Conservation (phyloP, 2,329 filamentous ascomycete species). For the Diplodia corticola region DNA sequence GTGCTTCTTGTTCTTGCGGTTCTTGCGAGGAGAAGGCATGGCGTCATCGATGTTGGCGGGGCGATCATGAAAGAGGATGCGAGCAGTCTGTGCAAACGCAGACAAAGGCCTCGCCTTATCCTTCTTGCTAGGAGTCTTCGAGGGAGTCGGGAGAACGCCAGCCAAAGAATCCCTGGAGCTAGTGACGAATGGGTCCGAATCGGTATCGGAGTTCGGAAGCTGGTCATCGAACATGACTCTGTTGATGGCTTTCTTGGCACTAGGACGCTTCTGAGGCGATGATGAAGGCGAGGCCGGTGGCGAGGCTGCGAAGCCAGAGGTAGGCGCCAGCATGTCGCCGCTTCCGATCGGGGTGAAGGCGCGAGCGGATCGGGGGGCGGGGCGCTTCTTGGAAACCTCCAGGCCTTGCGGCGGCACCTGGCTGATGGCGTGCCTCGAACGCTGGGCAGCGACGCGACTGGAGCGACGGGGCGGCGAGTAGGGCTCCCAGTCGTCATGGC, state of each 20-base stretch:
- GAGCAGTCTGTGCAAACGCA: constrained; percentile 51
- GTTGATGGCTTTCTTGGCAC: constrained; percentile 9
- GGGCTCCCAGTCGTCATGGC: constrained; percentile 68
- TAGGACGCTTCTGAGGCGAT: constrained; percentile 32
- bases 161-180: neutral
- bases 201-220: constrained; percentile 11
- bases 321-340: constrained; percentile 39
- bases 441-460: constrained; percentile 62
- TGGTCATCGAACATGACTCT: neutral
- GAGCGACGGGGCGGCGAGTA: constrained; percentile 68
- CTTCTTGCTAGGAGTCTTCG: constrained; percentile 70
- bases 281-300: constrained; percentile 41
- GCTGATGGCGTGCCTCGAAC: constrained; percentile 28
- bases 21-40: constrained; percentile 61
- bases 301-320: constrained; percentile 30
- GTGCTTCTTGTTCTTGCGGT: constrained; percentile 58
- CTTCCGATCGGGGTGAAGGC: constrained; percentile 35
- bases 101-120: constrained; percentile 34
- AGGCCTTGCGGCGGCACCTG: neutral
- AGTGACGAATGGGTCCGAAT: constrained; percentile 18
- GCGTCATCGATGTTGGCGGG: constrained; percentile 62
- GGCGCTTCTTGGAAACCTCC: constrained; percentile 27
- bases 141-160: constrained; percentile 72
- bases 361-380: constrained; percentile 30
- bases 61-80: constrained; percentile 60